These are phyloP conservation scores for Westerdykella sp. DNA, from an alignment of 2,329 filamentous ascomycete species.

Conservation along the genomic window DNA sequence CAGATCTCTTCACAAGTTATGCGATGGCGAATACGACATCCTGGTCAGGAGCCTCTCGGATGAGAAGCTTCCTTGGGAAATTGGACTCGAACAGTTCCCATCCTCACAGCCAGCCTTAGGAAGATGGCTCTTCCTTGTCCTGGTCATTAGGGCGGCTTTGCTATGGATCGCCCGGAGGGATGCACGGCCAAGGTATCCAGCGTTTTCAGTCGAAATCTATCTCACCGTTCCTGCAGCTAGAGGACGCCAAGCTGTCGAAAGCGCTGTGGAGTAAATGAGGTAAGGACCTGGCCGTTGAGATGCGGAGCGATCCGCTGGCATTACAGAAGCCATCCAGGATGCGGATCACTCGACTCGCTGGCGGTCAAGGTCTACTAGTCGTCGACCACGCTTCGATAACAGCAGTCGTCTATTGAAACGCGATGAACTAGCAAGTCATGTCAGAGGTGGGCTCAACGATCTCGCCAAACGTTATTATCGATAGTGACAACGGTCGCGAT, in stretches of 20 bases:
- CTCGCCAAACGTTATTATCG: too few relatives aligned
- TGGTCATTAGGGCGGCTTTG: slow-evolving; percentile 7
- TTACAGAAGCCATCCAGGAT: slow-evolving; percentile 15
- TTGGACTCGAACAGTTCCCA: slow-evolving; percentile 7
- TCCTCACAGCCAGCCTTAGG: slow-evolving; percentile 1
- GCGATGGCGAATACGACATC: slow-evolving; percentile 10
- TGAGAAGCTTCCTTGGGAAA: slow-evolving; percentile 15
- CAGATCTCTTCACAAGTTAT: slow-evolving; percentile 18
- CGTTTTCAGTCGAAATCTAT: slow-evolving; percentile 9
- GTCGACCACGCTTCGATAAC: not conserved
- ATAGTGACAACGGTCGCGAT: too few relatives aligned
- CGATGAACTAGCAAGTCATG: not conserved
- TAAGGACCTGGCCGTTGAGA: slow-evolving; percentile 18
- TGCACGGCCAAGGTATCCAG: slow-evolving; percentile 10
- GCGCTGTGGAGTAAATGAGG: slow-evolving; percentile 16
- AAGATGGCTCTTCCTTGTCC: slow-evolving; percentile 4
- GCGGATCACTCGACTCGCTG: slow-evolving; percentile 13
- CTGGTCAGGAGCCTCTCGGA: slow-evolving; percentile 12
- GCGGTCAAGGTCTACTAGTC: slow-evolving; percentile 2
- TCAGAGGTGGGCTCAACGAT: too few relatives aligned
- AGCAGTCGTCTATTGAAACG: not conserved
- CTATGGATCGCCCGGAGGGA: slow-evolving; percentile 17
- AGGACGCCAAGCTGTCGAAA: slow-evolving; percentile 17
- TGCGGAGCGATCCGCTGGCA: slow-evolving; percentile 28
- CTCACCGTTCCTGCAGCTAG: slow-evolving; percentile 16